Evolutionary conservation across 345 rosid genomes (phyloP).

Genomic region (Ricinus communis): DNA sequence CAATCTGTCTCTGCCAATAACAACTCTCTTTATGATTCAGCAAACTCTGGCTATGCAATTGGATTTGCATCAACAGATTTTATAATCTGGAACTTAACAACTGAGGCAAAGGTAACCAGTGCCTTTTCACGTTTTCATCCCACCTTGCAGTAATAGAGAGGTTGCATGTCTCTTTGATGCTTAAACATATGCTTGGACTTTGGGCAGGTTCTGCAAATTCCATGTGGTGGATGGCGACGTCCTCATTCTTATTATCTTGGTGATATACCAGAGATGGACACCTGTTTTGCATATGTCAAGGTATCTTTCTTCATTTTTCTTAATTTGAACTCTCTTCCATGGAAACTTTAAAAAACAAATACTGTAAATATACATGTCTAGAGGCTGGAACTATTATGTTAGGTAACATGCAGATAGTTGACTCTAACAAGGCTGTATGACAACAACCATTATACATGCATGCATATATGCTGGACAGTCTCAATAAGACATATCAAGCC

Average conservation of each 20-base stretch:
- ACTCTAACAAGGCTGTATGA: too few relatives aligned
- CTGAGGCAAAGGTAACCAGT: conserved; percentile 66
- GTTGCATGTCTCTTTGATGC: conserved; percentile 21
- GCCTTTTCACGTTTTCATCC: conserved; percentile 9
- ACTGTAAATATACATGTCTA: too few relatives aligned
- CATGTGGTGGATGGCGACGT: conserved; percentile 99
- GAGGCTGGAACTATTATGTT: too few relatives aligned
- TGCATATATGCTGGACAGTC: too few relatives aligned
- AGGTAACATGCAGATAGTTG: too few relatives aligned
- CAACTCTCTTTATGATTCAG: conserved; percentile 34
- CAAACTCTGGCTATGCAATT: conserved; percentile 63
- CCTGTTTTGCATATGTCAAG: conserved; percentile 92
- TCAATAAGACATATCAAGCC: too few relatives aligned
- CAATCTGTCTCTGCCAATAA: conserved; percentile 50
- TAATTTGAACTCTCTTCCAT: background rate
- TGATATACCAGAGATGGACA: conserved; percentile 61
- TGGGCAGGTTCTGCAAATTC: conserved; percentile 77
- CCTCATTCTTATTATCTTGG: conserved; percentile 88
- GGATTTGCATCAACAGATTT: conserved; percentile 93
- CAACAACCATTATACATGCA: too few relatives aligned
- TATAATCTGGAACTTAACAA: conserved; percentile 70
- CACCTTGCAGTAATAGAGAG: background rate
- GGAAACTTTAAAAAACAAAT: background rate
- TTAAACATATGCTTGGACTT: conserved; percentile 22
- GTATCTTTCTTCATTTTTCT: conserved; percentile 36